Conservation (phyloP, 140 eudicot species). For the Oenanthe javanica region DNA sequence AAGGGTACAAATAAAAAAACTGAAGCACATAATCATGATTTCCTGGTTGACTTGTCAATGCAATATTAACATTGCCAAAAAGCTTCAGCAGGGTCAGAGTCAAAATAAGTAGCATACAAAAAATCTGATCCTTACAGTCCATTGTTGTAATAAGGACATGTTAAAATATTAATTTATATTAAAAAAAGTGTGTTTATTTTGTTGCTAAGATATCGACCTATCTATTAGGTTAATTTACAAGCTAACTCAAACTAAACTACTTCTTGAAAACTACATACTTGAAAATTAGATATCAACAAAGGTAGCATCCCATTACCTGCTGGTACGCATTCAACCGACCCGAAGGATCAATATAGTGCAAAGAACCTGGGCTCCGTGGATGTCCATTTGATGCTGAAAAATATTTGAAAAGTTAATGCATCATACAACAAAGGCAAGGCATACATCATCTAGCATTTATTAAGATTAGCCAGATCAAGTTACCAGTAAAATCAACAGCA, state of each 20-base stretch:
- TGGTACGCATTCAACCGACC: constrained; percentile 87
- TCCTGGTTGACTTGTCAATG: background rate
- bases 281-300: background rate
- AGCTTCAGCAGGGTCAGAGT: background rate
- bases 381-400: constrained; percentile 80
- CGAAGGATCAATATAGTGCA: constrained; percentile 81
- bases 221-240: background rate
- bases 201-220: background rate
- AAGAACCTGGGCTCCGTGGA: constrained; percentile 54
- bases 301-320: constrained; percentile 36
- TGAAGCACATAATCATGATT: background rate
- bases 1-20: background rate
- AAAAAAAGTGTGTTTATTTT: background rate
- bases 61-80: background rate
- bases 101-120: background rate
- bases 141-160: background rate
- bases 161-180: background rate
- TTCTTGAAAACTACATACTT: background rate
- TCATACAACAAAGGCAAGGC: background rate
- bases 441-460: background rate
- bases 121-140: background rate
- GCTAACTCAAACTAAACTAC: background rate
- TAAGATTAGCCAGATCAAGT: background rate
- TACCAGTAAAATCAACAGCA: constrained; percentile 95
- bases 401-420: constrained; percentile 9